phyloP scores from a whole-genome alignment of 2,329 filamentous ascomycete species.

The Colletotrichum sp. region DNA sequence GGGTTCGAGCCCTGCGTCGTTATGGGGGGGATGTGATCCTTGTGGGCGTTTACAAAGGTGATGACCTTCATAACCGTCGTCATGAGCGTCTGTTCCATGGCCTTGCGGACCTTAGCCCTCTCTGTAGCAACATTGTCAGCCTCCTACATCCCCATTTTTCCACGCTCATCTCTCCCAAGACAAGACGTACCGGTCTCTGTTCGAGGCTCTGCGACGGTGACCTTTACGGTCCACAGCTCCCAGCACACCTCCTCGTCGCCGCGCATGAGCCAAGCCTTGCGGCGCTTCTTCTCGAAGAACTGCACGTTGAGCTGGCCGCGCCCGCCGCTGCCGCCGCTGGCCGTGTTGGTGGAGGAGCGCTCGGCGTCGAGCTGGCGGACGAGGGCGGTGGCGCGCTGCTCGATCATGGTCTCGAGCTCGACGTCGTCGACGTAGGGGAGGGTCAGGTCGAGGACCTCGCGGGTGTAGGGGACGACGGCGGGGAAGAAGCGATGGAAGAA shows the following conservation, averaged over 20 bases:
- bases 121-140: conserved; percentile 56
- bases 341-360: conserved; percentile 38
- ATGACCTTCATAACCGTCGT: conserved; percentile 91
- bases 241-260: conserved; percentile 94
- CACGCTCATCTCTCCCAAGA: not conserved
- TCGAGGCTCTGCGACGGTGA: conserved; percentile 88
- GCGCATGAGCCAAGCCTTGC: conserved; percentile 79
- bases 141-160: not conserved
- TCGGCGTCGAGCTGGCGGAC: conserved; percentile 76
- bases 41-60: conserved; percentile 83
- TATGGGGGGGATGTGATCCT: conserved; percentile 96
- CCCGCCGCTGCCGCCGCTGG: conserved; percentile 52
- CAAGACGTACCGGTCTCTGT: conserved; percentile 76
- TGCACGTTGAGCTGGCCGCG: conserved; percentile 84
- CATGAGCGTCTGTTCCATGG: conserved; percentile 89
- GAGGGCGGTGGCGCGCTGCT: conserved; percentile 81
- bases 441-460: conserved; percentile 89
- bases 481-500: conserved; percentile 99
- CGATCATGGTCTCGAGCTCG: conserved; percentile 92
- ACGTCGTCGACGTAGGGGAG: conserved; percentile 89
- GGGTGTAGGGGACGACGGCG: conserved; percentile 78
- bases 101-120: conserved; percentile 83
- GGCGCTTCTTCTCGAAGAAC: conserved; percentile 92
- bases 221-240: conserved; percentile 94
- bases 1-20: conserved; percentile 93